These are phyloP conservation scores for Eucalyptus sp. DNA, from an alignment of 345 rosid species.

Conservation along the genomic window DNA sequence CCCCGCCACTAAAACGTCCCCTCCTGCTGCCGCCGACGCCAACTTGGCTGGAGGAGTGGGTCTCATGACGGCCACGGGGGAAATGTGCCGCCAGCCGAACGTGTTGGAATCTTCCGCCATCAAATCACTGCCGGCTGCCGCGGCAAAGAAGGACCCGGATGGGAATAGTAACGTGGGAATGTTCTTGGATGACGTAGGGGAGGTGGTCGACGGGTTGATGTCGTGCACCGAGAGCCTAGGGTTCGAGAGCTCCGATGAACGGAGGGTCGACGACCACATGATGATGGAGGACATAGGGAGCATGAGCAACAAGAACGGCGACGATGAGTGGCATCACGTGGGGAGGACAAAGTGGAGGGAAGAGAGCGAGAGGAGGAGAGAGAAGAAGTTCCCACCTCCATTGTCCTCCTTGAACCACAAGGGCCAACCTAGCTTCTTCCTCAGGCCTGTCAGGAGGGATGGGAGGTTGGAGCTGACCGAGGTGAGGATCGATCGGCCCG, in stretches of 20 bases:
- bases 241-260: conserved; percentile 69
- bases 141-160: conserved; percentile 12
- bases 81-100: conserved; percentile 5
- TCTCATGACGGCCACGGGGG: conserved; percentile 7
- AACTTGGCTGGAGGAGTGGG: conserved; percentile 6
- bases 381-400: conserved; percentile 52
- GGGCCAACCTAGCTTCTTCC: conserved; percentile 51
- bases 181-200: conserved; percentile 34
- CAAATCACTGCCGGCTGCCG: background rate
- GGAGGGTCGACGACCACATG: conserved; percentile 13
- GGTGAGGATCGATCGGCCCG: conserved; percentile 46
- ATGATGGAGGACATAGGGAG: background rate
- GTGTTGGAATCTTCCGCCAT: conserved; percentile 23
- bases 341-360: conserved; percentile 14
- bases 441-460: conserved; percentile 47
- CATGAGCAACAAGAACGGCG: background rate
- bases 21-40: background rate
- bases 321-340: background rate
- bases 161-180: conserved; percentile 1
- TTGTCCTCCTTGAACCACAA: conserved; percentile 45
- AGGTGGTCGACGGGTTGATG: conserved; percentile 33
- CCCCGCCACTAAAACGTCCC: background rate
- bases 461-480: conserved; percentile 61
- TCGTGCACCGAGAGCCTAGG: conserved; percentile 86
- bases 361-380: conserved; percentile 5